Evolutionary conservation across 2,329 filamentous ascomycete genomes (phyloP).

Genomic region (Trichoderma aggressivum): DNA sequence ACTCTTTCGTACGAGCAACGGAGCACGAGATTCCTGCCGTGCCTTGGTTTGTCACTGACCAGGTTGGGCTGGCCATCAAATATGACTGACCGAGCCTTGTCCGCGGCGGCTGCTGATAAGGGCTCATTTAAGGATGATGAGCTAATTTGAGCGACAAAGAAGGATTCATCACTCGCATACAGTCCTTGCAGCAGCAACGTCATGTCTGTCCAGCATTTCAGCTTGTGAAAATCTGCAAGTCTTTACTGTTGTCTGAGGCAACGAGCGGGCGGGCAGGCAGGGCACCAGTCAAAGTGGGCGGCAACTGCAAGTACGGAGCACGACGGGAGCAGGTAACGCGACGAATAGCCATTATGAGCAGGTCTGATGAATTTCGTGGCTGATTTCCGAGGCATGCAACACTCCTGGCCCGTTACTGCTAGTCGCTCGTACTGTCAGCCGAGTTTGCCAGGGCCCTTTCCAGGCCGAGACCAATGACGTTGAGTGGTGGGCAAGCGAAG

Average conservation of each 20-base stretch:
- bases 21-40: background rate
- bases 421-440: slow-evolving; percentile 5
- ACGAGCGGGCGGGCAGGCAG: background rate
- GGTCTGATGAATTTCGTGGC: slow-evolving; percentile 1
- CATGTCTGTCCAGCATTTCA: background rate
- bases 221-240: background rate
- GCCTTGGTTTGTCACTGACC: background rate
- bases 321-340: background rate
- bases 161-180: background rate
- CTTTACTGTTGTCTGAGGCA: background rate
- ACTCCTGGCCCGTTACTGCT: background rate
- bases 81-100: background rate
- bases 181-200: background rate
- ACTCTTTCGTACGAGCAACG: background rate
- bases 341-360: background rate
- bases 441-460: slow-evolving; percentile 3
- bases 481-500: slow-evolving; percentile 1
- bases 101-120: slow-evolving; percentile 3
- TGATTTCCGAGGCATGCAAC: slow-evolving; percentile 8
- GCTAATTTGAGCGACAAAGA: background rate
- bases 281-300: background rate
- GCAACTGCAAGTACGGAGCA: background rate
- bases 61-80: background rate
- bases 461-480: slow-evolving; percentile 16
- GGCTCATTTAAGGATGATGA: background rate